These are phyloP conservation scores for Codiaeum variegatum DNA, from an alignment of 441 rosid species.

Conservation along the genomic window DNA sequence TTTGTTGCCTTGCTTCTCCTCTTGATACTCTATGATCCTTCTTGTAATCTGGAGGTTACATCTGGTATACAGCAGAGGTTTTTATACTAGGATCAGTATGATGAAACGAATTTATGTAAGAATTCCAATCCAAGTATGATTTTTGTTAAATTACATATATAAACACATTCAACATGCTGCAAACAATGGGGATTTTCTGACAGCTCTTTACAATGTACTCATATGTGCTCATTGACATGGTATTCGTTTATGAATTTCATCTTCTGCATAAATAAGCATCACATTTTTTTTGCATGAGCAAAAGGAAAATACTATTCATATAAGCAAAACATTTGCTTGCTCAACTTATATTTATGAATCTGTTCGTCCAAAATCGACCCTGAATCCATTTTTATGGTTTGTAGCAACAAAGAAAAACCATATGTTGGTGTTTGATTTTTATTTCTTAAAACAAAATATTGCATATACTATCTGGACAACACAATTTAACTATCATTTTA, in stretches of 20 bases:
- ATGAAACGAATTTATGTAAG: neutral
- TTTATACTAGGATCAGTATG: neutral
- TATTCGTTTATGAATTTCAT: neutral
- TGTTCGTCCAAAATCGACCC: no score
- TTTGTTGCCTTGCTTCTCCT: neutral
- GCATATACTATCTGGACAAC: neutral
- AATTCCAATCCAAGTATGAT: neutral
- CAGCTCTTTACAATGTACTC: neutral
- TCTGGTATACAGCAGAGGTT: neutral
- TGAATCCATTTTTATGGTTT: no score
- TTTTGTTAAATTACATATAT: neutral
- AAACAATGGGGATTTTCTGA: neutral
- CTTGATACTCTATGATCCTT: neutral
- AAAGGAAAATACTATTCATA: no score
- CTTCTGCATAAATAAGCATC: no score
- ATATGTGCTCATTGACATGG: neutral
- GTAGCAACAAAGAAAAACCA: no score
- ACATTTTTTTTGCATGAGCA: no score
- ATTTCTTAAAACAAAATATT: no score
- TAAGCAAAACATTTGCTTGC: no score
- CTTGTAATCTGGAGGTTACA: neutral
- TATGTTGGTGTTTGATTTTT: no score
- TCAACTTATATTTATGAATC: no score
- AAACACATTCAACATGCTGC: neutral
- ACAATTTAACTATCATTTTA: neutral